Evolutionary conservation across 495 filamentous ascomycete species (phyloP).

Genomic region (Letharia columbiana): DNA sequence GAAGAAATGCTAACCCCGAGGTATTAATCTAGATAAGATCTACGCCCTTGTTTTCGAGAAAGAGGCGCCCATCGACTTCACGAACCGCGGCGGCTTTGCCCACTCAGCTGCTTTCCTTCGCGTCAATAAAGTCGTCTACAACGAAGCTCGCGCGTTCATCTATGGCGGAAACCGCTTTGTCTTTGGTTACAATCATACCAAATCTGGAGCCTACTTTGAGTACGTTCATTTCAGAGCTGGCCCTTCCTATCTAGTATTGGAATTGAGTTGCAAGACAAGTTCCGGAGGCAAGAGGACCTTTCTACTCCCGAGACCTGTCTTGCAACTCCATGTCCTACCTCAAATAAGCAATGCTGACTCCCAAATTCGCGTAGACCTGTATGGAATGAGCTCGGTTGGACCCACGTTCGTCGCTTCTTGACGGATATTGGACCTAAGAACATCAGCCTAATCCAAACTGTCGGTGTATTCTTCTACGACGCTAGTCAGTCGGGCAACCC

Average conservation of each 20-base stretch:
- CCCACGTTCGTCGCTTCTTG: conserved; percentile 18
- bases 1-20: not conserved
- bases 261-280: not conserved
- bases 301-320: not conserved
- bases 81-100: conserved; percentile 23
- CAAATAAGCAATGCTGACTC: not conserved
- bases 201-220: conserved; percentile 9
- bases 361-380: not conserved
- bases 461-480: conserved; percentile 19
- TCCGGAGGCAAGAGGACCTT: too few relatives aligned
- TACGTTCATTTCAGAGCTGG: not conserved
- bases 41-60: conserved; percentile 29
- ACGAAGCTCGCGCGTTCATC: conserved; percentile 30
- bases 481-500: conserved; percentile 15
- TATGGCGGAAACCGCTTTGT: conserved; percentile 34
- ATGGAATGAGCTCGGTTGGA: conserved; percentile 19
- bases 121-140: conserved; percentile 29
- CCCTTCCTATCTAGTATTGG: not conserved
- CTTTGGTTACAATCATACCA: conserved; percentile 23
- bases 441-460: conserved; percentile 10
- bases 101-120: conserved; percentile 30
- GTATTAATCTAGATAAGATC: conserved; percentile 22
- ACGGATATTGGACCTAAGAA: conserved; percentile 19
- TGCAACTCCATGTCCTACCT: not conserved
- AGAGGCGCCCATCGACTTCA: conserved; percentile 23